Base-by-base conservation (phyloP, 2,329 filamentous ascomycete species). In the Didymella pinodella region DNA sequence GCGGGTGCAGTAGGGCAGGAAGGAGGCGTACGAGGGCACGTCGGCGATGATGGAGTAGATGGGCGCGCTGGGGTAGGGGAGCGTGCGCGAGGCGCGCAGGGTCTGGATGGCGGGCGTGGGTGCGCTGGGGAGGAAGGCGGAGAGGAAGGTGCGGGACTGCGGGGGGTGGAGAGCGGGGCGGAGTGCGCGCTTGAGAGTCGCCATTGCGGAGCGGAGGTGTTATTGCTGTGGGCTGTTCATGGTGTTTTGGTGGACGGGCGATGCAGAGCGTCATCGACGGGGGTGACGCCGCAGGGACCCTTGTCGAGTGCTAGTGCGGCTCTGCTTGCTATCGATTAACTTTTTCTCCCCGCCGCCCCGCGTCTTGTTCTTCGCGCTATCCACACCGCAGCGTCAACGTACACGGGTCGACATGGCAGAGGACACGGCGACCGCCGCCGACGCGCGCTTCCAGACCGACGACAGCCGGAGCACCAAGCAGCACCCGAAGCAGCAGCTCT, bases 1-100 rank as follows among this genome's bases (percentile, higher is more conserved):
- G 45, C 82, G 83, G 43, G 86, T 85, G 80, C 94, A 96, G 84
- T 96, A 97, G 11, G 95, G 95, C n/a, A 99, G 86, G 83, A 98
- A 99, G 65, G 82, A 77, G 36, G 85, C 82, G 85, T 99, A 99
- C 63, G 63, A 67, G 77, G 92, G 86, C 65, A 99, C 88, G 78
- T 97, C 92, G 79, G 93, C 88, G 76, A 99, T 93, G 54, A 97
- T 85, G 66, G 84, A 83, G 85, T 95, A 99, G 67, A 99, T 88
- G 1, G 86, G 82, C 4, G 78, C 71, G 31, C 87, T 82, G 0
- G 88, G 80, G 82, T 96, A 96, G 14, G 91, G 90, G 14, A 98
- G 88, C 4, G 84, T 90, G 61, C 92, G 90, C 20, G 84, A 83
- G 11, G 92, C 93, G 50, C 85, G 86, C 57, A 98, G 84, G 64